Evolutionary conservation across 2,329 filamentous ascomycete species (phyloP).

Genomic region (Cytospora chrysosperma): DNA sequence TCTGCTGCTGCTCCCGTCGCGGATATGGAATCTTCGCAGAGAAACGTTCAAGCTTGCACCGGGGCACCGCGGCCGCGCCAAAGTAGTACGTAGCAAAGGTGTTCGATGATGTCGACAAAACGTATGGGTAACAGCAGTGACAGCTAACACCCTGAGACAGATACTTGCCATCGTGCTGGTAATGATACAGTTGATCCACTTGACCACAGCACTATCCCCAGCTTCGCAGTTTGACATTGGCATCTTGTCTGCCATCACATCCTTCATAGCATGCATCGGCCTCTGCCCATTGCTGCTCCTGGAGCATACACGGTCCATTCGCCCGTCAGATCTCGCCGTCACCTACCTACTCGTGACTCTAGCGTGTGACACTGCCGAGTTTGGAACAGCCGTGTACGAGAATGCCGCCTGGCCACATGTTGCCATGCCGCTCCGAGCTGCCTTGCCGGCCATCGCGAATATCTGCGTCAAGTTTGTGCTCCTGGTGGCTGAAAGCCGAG

Average conservation of each 20-base stretch:
- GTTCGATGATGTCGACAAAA: background rate
- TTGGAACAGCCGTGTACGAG: background rate
- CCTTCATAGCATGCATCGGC: background rate
- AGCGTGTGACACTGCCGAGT: background rate
- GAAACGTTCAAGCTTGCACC: background rate
- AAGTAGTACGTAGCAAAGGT: background rate
- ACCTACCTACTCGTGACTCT: background rate
- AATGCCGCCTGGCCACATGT: background rate
- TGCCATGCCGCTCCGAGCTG: background rate
- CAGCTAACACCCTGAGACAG: background rate
- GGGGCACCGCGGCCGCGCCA: background rate
- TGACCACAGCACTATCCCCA: background rate
- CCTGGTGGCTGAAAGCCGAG: constrained; percentile 26
- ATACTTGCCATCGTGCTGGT: background rate
- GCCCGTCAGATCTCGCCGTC: background rate
- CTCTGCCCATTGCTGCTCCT: background rate
- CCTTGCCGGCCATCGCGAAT: background rate
- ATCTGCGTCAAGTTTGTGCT: constrained; percentile 14
- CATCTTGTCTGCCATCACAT: background rate
- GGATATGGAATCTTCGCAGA: background rate
- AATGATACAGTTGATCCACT: background rate
- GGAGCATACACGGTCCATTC: background rate
- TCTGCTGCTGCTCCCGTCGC: background rate
- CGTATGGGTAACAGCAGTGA: background rate
- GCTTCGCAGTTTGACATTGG: background rate